Percentiles rank a stretch among this genome's conserved stretches.
Evolutionary conservation across 1,284 basidiomycete species (phyloP).

Genomic region (Sutorius eximius): DNA sequence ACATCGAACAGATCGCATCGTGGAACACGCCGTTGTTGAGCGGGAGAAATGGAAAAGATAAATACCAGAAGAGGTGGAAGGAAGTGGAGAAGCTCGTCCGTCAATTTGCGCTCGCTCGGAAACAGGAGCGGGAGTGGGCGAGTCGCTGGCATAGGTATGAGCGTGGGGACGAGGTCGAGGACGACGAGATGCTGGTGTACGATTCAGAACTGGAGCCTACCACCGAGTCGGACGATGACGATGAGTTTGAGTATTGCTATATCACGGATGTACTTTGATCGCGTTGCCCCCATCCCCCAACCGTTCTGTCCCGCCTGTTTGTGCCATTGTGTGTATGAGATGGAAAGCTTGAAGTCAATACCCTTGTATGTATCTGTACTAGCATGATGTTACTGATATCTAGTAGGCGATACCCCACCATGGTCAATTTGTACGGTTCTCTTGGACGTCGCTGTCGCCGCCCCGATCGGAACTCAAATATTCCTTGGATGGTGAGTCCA

Average conservation of each 20-base stretch:
- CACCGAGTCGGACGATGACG: constrained; percentile 26
- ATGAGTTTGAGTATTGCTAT: constrained; percentile 32
- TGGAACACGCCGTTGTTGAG: constrained; percentile 33
- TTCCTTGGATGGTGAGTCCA: too few relatives aligned
- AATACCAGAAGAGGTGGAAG: constrained; percentile 25
- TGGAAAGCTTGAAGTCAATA: neutral
- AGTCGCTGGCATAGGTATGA: neutral
- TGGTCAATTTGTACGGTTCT: too few relatives aligned
- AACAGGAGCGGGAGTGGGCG: constrained; percentile 25
- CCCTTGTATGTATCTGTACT: neutral
- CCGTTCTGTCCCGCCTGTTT: neutral
- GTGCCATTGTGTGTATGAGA: neutral
- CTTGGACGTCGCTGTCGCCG: neutral
- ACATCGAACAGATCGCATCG: constrained; percentile 28
- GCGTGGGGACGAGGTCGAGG: neutral
- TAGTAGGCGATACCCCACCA: neutral
- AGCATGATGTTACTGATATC: neutral
- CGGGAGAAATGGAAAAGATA: constrained; percentile 21
- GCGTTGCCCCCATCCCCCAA: neutral
- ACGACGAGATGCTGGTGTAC: constrained; percentile 16
- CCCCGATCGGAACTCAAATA: neutral
- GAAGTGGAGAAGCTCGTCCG: constrained; percentile 26
- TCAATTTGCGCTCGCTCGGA: constrained; percentile 25
- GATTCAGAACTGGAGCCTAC: constrained; percentile 28
- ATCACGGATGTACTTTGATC: constrained; percentile 5